These are phyloP conservation scores for Pseudocercospora eumusae DNA, from an alignment of 2,329 filamentous ascomycete species.

Conservation along the genomic window DNA sequence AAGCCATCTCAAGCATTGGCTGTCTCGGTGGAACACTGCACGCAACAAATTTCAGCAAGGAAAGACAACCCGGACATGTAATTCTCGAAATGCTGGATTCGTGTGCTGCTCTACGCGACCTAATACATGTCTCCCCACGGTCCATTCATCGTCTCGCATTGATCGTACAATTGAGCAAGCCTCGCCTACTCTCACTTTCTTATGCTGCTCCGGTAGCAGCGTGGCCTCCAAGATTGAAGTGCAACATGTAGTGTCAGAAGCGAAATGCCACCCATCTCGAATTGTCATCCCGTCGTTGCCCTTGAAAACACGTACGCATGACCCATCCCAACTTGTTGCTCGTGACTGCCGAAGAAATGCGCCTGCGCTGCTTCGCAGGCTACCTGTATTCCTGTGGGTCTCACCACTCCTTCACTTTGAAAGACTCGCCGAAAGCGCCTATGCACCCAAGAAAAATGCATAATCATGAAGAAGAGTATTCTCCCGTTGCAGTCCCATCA, in stretches of 20 bases:
- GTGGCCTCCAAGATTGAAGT: neutral
- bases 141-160: neutral
- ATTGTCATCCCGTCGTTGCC: constrained; percentile 2
- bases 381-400: constrained; percentile 1
- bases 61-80: neutral
- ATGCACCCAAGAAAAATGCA: neutral
- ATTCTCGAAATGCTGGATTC: constrained; percentile 4
- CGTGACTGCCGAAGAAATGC: constrained; percentile 8
- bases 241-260: constrained; percentile 1
- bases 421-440: neutral
- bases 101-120: constrained; percentile 6
- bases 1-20: neutral
- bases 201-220: neutral
- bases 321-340: constrained; percentile 2
- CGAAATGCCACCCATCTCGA: neutral
- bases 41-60: neutral
- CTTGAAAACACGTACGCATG: neutral
- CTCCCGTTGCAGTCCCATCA: constrained; percentile 15
- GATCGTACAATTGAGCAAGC: constrained; percentile 5
- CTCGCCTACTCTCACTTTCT: neutral
- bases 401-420: neutral
- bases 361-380: constrained; percentile 12
- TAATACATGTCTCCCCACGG: neutral
- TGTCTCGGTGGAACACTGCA: neutral
- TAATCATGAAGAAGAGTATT: constrained; percentile 18